These are phyloP conservation scores for Metschnikowia borealis DNA, from an alignment of 805 yeast species.

Conservation along the genomic window DNA sequence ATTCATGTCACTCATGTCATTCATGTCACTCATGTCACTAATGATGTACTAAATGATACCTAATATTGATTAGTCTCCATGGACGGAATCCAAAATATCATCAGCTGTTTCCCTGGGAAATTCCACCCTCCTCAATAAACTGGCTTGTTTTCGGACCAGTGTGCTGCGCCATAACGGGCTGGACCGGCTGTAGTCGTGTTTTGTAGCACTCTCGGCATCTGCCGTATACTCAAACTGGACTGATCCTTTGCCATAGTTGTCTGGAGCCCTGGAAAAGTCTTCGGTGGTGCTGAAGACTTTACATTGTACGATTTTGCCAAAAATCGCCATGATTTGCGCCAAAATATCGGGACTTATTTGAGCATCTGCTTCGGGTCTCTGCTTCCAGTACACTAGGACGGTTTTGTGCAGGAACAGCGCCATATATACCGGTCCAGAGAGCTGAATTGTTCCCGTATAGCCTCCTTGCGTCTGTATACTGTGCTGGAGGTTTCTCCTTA, in stretches of 20 bases:
- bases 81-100: not conserved
- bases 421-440: constrained; percentile 13
- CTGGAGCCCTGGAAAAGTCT: constrained; percentile 17
- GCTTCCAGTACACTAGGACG: constrained; percentile 45
- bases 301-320: constrained; percentile 34
- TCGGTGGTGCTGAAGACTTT: constrained; percentile 6
- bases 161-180: constrained; percentile 46
- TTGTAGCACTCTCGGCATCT: constrained; percentile 32
- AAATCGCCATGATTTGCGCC: constrained; percentile 39
- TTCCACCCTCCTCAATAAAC: constrained; percentile 35
- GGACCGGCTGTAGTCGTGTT: constrained; percentile 40
- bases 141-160: constrained; percentile 42
- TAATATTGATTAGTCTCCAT: too few relatives aligned
- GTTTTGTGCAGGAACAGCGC: constrained; percentile 4
- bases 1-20: too few relatives aligned
- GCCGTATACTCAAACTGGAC: constrained; percentile 27
- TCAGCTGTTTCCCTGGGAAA: not conserved
- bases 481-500: constrained; percentile 11
- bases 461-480: constrained; percentile 5
- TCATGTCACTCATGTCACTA: too few relatives aligned
- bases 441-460: constrained; percentile 21
- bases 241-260: constrained; percentile 36
- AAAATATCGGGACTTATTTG: constrained; percentile 32
- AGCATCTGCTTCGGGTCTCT: constrained; percentile 31
- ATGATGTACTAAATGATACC: too few relatives aligned